phyloP scores from a whole-genome alignment of 1,284 basidiomycete genomes.

The Leccinum griseonigrum region DNA sequence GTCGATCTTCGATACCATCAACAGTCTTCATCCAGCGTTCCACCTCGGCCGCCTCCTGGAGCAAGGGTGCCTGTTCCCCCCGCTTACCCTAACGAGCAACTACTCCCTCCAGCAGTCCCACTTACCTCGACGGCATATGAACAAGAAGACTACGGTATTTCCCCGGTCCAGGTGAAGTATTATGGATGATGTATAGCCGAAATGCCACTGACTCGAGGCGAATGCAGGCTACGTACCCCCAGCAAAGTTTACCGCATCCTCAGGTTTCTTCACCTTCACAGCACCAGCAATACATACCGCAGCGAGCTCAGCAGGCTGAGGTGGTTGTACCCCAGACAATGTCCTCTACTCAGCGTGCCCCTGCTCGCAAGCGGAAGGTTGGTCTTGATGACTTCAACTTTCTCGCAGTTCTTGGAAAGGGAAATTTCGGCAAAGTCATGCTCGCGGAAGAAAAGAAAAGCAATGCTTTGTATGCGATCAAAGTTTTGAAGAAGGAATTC shows the following conservation, averaged over 20 bases:
- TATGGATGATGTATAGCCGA: neutral
- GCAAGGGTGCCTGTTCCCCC: slow-evolving; percentile 43
- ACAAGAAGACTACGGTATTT: slow-evolving; percentile 30
- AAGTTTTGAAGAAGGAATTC: slow-evolving; percentile 99
- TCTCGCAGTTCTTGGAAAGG: slow-evolving; percentile 96
- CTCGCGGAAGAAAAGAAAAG: slow-evolving; percentile 96
- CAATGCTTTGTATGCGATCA: slow-evolving; percentile 94
- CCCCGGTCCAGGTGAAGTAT: slow-evolving; percentile 25
- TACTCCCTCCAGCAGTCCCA: slow-evolving; percentile 27
- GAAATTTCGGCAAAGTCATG: slow-evolving; percentile 99
- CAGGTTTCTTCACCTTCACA: slow-evolving; percentile 17
- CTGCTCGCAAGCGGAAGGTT: slow-evolving; percentile 75
- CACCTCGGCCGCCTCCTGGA: slow-evolving; percentile 44
- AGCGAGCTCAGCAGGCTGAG: slow-evolving; percentile 30
- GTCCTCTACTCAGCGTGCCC: slow-evolving; percentile 39
- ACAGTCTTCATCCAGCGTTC: slow-evolving; percentile 32
- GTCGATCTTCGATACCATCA: slow-evolving; percentile 31
- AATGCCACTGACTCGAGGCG: slow-evolving; percentile 12
- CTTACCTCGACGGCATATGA: slow-evolving; percentile 23
- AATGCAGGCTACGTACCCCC: slow-evolving; percentile 26
- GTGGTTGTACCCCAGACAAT: slow-evolving; percentile 18
- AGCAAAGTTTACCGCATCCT: slow-evolving; percentile 15
- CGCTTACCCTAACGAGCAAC: slow-evolving; percentile 33
- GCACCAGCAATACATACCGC: slow-evolving; percentile 25
- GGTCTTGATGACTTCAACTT: slow-evolving; percentile 99